Percentiles rank a stretch among this genome's conserved stretches.
These are phyloP conservation scores for Pseudomonodictys pantanalensis DNA, from an alignment of 495 filamentous ascomycete species.

Conservation along the genomic window DNA sequence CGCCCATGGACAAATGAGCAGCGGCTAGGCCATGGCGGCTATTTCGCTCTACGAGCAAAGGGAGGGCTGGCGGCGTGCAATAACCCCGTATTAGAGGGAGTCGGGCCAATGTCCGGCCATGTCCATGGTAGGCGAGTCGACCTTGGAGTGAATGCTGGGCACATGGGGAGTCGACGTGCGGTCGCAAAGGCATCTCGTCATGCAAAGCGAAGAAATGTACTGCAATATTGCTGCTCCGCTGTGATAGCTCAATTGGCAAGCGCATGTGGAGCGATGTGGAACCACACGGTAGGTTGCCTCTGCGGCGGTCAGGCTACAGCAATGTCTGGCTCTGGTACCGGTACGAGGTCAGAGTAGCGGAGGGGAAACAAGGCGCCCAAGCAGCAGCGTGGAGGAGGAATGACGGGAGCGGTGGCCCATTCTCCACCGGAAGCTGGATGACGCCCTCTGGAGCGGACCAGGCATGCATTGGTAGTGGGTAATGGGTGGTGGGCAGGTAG, in stretches of 20 bases:
- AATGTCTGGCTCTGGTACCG: neutral
- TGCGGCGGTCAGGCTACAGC: conserved; percentile 18
- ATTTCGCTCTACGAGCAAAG: conserved; percentile 13
- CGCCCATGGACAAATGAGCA: conserved; percentile 20
- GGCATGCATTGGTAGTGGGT: neutral
- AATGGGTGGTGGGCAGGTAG: neutral
- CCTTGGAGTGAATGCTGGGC: neutral
- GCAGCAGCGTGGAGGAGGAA: neutral
- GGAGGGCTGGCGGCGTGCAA: conserved; percentile 1
- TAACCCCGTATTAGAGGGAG: conserved; percentile 1
- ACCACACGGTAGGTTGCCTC: conserved; percentile 18
- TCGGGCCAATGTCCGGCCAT: conserved; percentile 20
- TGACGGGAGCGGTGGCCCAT: conserved; percentile 11
- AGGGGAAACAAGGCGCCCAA: neutral
- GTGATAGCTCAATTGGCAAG: conserved; percentile 8
- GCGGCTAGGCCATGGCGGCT: conserved; percentile 26
- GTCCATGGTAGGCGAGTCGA: conserved; percentile 1
- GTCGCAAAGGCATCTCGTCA: conserved; percentile 3
- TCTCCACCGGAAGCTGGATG: neutral
- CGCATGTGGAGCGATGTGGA: conserved; percentile 21
- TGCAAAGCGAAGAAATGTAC: neutral
- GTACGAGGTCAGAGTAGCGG: neutral
- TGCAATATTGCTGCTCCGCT: too few relatives aligned
- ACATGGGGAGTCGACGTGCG: neutral
- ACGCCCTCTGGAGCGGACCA: neutral